phyloP scores from a whole-genome alignment of 306 rosid genomes.

The Herpetospermum pedunculosum region DNA sequence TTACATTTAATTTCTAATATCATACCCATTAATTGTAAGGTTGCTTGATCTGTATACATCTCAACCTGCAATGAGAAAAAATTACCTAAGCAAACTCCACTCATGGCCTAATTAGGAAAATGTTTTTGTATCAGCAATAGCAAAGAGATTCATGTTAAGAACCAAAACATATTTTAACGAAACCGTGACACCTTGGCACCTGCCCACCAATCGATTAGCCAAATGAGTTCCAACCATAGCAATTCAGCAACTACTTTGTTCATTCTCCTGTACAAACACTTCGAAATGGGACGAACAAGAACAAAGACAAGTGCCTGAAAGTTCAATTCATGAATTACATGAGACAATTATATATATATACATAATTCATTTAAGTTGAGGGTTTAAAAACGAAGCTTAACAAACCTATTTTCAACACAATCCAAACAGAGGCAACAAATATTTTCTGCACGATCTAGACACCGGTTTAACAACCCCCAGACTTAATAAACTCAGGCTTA shows the following conservation, averaged over 20 bases:
- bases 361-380: not conserved
- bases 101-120: not conserved
- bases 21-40: conserved; percentile 55
- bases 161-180: conserved; percentile 1
- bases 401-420: not conserved
- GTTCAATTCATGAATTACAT: not conserved
- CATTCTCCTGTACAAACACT: conserved; percentile 36
- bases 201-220: conserved; percentile 95
- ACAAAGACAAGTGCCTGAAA: conserved; percentile 50
- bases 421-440: not conserved
- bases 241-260: conserved; percentile 63
- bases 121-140: not conserved
- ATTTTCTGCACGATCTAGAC: not conserved
- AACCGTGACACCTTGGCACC: conserved; percentile 43
- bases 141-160: conserved; percentile 5
- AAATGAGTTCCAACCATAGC: conserved; percentile 75
- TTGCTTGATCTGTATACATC: conserved; percentile 50
- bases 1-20: not conserved
- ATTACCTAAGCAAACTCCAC: not conserved
- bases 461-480: not conserved
- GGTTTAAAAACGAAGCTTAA: not conserved
- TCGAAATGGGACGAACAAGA: conserved; percentile 63
- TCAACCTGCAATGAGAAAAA: conserved; percentile 48
- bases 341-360: not conserved
- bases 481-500: not conserved